phyloP scores from a whole-genome alignment of 805 yeast genomes.

The Wickerhamiella nectarea region DNA sequence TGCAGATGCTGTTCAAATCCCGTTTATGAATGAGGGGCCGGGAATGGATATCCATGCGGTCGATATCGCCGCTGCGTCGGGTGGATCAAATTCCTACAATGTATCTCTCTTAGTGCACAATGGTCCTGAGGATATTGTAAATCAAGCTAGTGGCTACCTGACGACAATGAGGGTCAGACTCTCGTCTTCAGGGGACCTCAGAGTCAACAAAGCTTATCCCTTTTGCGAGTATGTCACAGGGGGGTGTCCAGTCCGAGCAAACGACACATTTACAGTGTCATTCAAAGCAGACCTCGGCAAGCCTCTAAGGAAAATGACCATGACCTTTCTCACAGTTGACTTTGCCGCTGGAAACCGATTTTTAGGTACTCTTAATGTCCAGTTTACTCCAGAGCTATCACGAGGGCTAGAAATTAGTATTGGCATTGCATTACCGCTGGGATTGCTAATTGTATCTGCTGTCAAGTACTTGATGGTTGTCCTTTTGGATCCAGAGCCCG shows the following conservation, averaged over 20 bases:
- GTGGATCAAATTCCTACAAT: neutral
- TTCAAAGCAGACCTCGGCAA: neutral
- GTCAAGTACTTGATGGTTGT: conserved; percentile 1
- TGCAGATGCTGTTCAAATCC: neutral
- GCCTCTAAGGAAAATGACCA: neutral
- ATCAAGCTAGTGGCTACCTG: neutral
- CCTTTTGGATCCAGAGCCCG: conserved; percentile 5
- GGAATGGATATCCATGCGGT: no score
- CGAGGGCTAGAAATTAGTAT: neutral
- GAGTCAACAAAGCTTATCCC: neutral
- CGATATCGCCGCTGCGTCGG: neutral
- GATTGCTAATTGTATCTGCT: neutral
- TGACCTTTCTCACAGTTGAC: neutral
- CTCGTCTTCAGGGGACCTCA: neutral
- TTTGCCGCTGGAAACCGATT: neutral
- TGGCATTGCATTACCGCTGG: neutral
- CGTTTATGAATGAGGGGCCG: neutral
- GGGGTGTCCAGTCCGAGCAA: neutral
- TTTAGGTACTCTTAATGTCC: neutral
- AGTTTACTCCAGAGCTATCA: neutral
- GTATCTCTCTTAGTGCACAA: neutral
- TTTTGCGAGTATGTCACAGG: neutral
- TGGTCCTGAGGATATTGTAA: neutral
- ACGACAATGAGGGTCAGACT: neutral
- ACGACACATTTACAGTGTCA: neutral